Conservation (phyloP, 192 early-diverging fungal species). For the Geosiphon pyriformis region DNA sequence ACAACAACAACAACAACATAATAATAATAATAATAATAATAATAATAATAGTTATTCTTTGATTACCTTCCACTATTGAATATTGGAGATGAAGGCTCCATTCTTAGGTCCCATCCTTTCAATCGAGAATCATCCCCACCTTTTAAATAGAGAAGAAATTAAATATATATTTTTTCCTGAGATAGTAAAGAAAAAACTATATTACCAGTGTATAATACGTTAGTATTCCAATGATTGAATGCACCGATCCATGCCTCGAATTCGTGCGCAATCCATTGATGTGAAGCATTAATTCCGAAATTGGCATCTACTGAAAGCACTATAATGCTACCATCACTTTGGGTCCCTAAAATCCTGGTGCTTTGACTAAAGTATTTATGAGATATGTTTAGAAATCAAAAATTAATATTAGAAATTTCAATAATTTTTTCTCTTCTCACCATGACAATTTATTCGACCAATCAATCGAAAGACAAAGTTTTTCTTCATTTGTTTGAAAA, state of each 20-base stretch:
- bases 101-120: constrained; percentile 84
- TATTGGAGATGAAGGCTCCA: constrained; percentile 40
- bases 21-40: no score
- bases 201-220: constrained; percentile 64
- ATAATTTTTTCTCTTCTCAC: no score
- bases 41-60: not conserved
- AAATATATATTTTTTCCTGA: not conserved
- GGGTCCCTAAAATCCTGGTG: constrained; percentile 56
- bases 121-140: constrained; percentile 85
- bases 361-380: constrained; percentile 16
- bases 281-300: constrained; percentile 29
- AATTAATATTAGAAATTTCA: no score
- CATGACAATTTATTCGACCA: constrained; percentile 69
- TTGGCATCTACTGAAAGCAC: constrained; percentile 45
- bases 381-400: no score
- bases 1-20: no score
- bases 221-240: constrained; percentile 78
- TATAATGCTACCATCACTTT: constrained; percentile 70
- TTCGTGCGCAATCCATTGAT: constrained; percentile 77
- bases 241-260: constrained; percentile 91
- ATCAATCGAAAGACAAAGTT: constrained; percentile 82
- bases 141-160: not conserved
- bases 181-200: not conserved
- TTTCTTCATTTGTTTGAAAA: constrained; percentile 42
- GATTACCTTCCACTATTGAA: constrained; percentile 59